These are phyloP conservation scores for Hippophae tibetana DNA, from an alignment of 306 rosid species.

Conservation along the genomic window DNA sequence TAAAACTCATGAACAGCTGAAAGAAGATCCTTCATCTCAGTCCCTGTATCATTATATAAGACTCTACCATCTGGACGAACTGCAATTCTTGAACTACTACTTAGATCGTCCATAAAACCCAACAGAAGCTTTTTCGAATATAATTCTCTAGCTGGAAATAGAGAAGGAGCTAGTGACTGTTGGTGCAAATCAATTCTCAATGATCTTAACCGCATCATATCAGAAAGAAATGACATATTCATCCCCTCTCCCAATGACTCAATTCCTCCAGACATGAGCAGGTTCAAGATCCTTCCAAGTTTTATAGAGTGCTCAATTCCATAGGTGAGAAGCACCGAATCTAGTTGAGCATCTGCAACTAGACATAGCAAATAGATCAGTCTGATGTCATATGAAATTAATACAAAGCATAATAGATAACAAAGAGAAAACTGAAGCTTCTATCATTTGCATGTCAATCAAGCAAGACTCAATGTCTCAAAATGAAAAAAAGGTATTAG, in stretches of 20 bases:
- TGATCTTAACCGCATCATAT: slow-evolving; percentile 42
- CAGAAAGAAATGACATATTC: slow-evolving; percentile 35
- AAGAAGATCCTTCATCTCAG: slow-evolving; percentile 66
- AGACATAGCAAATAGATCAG: slow-evolving; percentile 8
- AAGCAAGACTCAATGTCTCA: neutral
- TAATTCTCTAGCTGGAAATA: slow-evolving; percentile 36
- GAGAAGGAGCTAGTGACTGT: slow-evolving; percentile 36
- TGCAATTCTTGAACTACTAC: slow-evolving; percentile 41
- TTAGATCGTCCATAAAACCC: slow-evolving; percentile 50
- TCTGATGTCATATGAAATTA: slow-evolving; percentile 4
- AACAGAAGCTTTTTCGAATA: slow-evolving; percentile 39
- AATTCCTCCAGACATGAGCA: slow-evolving; percentile 40
- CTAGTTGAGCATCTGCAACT: slow-evolving; percentile 38
- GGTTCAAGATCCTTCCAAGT: slow-evolving; percentile 44
- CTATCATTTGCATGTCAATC: neutral
- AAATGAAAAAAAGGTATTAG: neutral
- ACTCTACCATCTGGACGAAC: slow-evolving; percentile 63
- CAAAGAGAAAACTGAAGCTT: neutral
- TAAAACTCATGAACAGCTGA: slow-evolving; percentile 59
- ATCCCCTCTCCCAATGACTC: slow-evolving; percentile 35
- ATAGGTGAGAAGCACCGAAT: slow-evolving; percentile 48
- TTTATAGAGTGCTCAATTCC: slow-evolving; percentile 52
- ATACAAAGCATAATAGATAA: neutral
- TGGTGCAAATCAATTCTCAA: slow-evolving; percentile 24
- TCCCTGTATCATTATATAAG: slow-evolving; percentile 41